Base-by-base conservation (phyloP, 495 filamentous ascomycete species). In the Choiromyces venosus region DNA sequence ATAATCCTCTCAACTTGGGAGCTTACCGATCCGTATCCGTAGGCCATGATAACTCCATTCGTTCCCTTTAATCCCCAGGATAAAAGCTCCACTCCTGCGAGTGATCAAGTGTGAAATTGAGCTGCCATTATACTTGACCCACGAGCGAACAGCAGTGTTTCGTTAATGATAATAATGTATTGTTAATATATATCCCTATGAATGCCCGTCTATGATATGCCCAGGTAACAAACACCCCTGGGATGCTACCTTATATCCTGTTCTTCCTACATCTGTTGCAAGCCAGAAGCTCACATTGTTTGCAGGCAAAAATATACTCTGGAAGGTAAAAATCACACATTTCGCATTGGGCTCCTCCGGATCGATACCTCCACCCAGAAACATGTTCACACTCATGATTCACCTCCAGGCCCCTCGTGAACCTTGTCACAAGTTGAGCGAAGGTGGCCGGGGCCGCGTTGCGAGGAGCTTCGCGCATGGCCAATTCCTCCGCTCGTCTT, bases 261-360 rank as follows among this genome's bases (percentile, higher is more conserved):
- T 79, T 79, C 25, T n/a, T 73, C 52, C 79, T 77, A 64, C 79
- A 81, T 40, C 44, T 39, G 25, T 69, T 75, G 37, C 79, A 81
- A 21, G 68, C 78, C 18, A 66, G 64, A 36, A 80, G 5, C 42
- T 66, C 68, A 66, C 79, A 81, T 10, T 69, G 68, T 10, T 25
- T 44, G 12, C 79, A 80, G 61, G 66, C 52, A 38, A 44, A 80
- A 39, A 72, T 78, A 67, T 73, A 73, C 0, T 36, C 3, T 8
- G 42, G 56, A 7, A 80, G 37, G 38, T 16, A 36, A 21, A 33
- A 8, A 0, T 68, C 39, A 37, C 79, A 81, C 70, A 81, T 72
- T 37, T 81, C 78, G 64, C 78, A 81, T 19, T 16, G 37, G 4
- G 64, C 38, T 18, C 37, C 33, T 7, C 69, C 68, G 0, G 0